Evolutionary conservation across 2,329 filamentous ascomycete genomes (phyloP).

Genomic region (Phialophora macrospora): DNA sequence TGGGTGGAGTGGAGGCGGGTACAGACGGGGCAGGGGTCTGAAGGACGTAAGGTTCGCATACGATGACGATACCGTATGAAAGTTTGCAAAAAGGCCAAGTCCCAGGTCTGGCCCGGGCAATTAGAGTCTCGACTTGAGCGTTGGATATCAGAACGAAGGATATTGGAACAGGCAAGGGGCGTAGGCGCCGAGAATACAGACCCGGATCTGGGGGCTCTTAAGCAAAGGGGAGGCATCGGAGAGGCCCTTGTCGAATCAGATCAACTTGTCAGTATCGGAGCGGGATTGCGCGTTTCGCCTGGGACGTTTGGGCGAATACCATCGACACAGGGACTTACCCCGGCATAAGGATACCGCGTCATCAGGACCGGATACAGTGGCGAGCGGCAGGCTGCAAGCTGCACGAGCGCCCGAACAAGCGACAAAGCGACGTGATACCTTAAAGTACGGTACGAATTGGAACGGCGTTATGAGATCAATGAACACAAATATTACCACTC

Average conservation of each 20-base stretch:
- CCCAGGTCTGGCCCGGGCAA: neutral
- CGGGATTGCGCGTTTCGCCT: neutral
- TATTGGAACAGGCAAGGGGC: too few species aligned
- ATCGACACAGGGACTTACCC: neutral
- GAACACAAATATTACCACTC: neutral
- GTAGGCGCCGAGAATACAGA: too few species aligned
- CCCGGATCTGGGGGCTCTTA: too few species aligned
- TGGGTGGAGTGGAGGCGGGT: slow-evolving; percentile 34
- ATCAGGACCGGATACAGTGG: neutral
- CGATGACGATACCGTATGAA: slow-evolving; percentile 79
- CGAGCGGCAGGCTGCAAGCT: neutral
- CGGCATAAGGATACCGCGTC: neutral
- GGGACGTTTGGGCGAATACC: neutral
- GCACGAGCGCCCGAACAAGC: neutral
- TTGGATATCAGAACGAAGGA: neutral
- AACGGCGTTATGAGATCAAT: neutral
- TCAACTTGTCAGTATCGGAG: neutral
- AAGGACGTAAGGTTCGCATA: slow-evolving; percentile 93
- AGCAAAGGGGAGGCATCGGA: too few species aligned
- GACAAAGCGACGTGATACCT: neutral
- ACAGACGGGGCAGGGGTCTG: slow-evolving; percentile 73
- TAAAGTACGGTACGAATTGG: neutral
- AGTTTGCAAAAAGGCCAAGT: slow-evolving; percentile 16
- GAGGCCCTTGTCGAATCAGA: too few species aligned
- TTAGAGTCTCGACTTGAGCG: neutral